These are phyloP conservation scores for Silybum marianum DNA, from an alignment of 129 eudicot genomes.

Conservation along the genomic window DNA sequence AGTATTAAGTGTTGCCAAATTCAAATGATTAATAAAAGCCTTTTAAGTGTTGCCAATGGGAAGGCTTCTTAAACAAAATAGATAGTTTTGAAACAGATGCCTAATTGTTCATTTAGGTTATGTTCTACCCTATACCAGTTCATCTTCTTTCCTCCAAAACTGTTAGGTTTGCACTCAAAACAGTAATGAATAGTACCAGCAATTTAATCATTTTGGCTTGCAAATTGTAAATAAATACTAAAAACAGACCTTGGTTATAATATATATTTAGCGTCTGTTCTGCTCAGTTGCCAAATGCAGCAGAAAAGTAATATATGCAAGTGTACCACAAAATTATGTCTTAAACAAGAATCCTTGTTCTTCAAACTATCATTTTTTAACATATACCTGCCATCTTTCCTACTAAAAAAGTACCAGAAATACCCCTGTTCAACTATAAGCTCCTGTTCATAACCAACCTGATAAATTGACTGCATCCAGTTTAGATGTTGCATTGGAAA, in stretches of 20 bases:
- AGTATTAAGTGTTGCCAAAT: too few species aligned
- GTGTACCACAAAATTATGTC: background rate
- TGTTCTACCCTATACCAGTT: background rate
- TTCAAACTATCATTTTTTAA: background rate
- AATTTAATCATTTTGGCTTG: background rate
- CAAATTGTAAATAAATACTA: background rate
- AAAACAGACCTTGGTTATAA: background rate
- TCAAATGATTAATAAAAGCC: background rate
- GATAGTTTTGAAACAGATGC: background rate
- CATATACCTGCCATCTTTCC: background rate
- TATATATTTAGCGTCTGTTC: background rate
- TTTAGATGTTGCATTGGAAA: background rate
- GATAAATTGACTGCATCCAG: background rate
- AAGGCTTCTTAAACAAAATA: background rate
- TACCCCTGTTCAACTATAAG: background rate
- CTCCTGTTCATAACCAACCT: slow-evolving; percentile 16
- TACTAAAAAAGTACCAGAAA: background rate
- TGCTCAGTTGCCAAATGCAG: slow-evolving; percentile 4
- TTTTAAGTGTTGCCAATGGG: background rate
- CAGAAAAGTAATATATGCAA: too few species aligned
- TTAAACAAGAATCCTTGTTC: background rate
- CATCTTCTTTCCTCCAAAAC: background rate
- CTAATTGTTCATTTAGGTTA: background rate
- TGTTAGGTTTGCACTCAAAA: background rate
- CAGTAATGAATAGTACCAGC: background rate